These are phyloP conservation scores for Alternaria sp. DNA, from an alignment of 2,329 filamentous ascomycete species.

Conservation along the genomic window DNA sequence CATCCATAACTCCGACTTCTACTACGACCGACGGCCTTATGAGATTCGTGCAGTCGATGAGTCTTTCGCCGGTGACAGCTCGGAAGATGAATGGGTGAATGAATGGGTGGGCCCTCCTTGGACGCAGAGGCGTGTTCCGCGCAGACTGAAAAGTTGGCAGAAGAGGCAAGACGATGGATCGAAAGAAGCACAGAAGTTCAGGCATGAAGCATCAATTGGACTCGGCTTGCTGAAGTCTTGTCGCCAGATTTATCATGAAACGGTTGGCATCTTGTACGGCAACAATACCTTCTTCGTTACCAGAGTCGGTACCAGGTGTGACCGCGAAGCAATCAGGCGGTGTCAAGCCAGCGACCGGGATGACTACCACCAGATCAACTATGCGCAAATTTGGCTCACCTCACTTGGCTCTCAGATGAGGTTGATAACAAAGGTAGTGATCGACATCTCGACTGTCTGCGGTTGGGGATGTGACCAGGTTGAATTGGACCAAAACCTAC, in stretches of 20 bases:
- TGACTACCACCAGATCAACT: not conserved
- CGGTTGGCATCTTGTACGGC: not conserved
- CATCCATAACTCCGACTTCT: not conserved
- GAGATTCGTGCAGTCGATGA: not conserved
- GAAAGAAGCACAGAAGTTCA: not conserved
- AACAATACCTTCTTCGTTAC: not conserved
- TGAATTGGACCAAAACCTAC: not conserved
- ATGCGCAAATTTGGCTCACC: not conserved
- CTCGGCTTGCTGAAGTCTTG: not conserved
- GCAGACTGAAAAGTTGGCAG: not conserved
- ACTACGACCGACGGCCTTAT: not conserved
- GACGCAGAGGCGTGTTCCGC: too few species aligned
- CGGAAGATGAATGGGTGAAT: not conserved
- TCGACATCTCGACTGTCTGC: not conserved
- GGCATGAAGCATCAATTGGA: not conserved
- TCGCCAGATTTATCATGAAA: slow-evolving; percentile 1
- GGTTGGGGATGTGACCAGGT: not conserved
- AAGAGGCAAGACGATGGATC: not conserved
- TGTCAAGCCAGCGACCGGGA: not conserved
- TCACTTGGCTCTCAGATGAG: not conserved
- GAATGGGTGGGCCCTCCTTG: too few species aligned
- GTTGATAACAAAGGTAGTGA: not conserved
- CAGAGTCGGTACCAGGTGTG: not conserved
- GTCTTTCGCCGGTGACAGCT: not conserved
- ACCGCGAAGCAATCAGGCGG: not conserved